Conservation (phyloP, 129 eudicot species). For the Pseudognaphalium luteoalbum region DNA sequence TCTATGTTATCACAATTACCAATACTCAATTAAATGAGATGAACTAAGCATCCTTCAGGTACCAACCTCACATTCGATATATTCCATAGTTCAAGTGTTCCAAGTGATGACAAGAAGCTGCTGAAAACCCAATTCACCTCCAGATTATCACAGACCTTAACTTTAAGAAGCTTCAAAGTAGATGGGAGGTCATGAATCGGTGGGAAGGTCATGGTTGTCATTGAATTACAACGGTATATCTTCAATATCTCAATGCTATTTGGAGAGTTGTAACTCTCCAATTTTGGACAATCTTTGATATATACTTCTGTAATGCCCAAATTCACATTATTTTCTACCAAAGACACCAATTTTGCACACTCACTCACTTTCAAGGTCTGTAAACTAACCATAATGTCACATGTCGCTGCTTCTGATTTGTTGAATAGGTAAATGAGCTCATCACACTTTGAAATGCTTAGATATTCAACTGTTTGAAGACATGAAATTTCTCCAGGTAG, state of each 20-base stretch:
- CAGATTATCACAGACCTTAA: conserved; percentile 6
- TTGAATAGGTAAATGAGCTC: no score
- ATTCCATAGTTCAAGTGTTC: not conserved
- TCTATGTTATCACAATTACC: conserved; percentile 16
- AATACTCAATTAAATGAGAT: conserved; percentile 6
- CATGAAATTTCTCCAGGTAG: no score
- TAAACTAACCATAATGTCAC: no score
- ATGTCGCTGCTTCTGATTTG: no score
- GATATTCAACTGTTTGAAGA: no score
- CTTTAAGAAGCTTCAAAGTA: conserved; percentile 14
- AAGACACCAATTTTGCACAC: no score
- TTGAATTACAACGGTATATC: not conserved
- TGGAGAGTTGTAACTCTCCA: conserved; percentile 15
- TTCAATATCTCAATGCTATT: conserved; percentile 1
- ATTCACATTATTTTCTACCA: no score
- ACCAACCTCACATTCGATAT: not conserved
- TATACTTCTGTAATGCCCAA: not conserved
- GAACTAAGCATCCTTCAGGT: conserved; percentile 24
- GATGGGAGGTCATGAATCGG: conserved; percentile 12
- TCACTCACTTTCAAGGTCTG: no score
- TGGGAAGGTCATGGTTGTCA: conserved; percentile 23
- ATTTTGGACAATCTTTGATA: not conserved
- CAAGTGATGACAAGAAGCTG: conserved; percentile 21
- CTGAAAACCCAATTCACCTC: not conserved
- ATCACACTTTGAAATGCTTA: no score